Evolutionary conservation across 768 basidiomycete species (phyloP), one percentile per base, ranked within the genome.

Genomic region (Tricholoma saponaceum): DNA sequence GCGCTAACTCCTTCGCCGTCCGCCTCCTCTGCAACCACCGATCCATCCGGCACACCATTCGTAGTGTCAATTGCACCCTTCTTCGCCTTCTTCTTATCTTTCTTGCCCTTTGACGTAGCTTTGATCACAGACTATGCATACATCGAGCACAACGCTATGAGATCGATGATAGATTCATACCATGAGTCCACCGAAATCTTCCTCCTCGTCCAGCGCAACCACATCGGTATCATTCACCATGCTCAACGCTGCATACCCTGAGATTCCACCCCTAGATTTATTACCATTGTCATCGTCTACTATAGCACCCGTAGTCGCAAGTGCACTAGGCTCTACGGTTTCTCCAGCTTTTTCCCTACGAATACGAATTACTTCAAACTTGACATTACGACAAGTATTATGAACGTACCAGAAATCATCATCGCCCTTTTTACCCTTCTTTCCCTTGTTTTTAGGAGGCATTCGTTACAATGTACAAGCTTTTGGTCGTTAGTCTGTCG

Each of bases 391-490:
- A 30, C 41, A 58, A 39, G 37, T 22, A 59, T 57, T 57, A 65
- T 61, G 54, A 53, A 62, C 75, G 59, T 60, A 92, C 93, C 93
- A 96, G 74, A 82, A 90, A 65, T 92, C 91, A 61, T 95, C 92
- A 63, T 88, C 85, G 44, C 77, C 78, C 65, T 85, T 88, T 76
- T 94, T 94, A 28, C 80, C 84, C 67, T 94, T 95, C 78, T 95
- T 96, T 62, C 88, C 93, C 69, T 92, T 92, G 69, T 78, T 80
- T 70, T 82, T 83, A 28, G 81, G 82, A 46, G 82, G 64, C 82
- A 83, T 83, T 61, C 55, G n/a, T 58, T 62, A 25, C 23, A 35
- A 53, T 58, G 14, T 41, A 32, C 39, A 18, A 28, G n/a, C 30
- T 61, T 55, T 39, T 44, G 18, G 28, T 58, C 43, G 55, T 44